Conservation (phyloP, 2,329 filamentous ascomycete species). For the Talaromyces sp. region DNA sequence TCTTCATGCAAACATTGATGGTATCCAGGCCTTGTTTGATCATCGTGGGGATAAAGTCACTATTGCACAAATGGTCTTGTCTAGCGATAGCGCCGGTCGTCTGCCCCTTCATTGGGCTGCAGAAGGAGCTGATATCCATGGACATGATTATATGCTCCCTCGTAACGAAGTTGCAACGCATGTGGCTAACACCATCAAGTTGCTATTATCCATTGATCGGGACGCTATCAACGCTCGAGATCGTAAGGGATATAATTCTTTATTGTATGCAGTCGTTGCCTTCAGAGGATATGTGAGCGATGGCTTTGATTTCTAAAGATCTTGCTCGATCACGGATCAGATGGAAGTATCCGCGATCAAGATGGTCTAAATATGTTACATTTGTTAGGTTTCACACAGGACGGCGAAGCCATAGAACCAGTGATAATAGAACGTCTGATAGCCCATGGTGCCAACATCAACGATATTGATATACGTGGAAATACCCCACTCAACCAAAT, state of each 20-base stretch:
- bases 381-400: constrained; percentile 8
- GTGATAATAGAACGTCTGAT: constrained; percentile 8
- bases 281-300: not conserved
- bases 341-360: constrained; percentile 1
- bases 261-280: constrained; percentile 2
- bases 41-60: not conserved
- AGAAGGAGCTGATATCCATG: not conserved
- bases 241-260: constrained; percentile 2
- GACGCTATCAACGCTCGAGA: constrained; percentile 5
- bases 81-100: constrained; percentile 2
- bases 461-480: constrained; percentile 6
- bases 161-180: not conserved
- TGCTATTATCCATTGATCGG: constrained; percentile 3
- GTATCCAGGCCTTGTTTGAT: constrained; percentile 5
- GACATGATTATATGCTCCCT: constrained; percentile 4
- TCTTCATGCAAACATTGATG: constrained; percentile 5
- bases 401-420: constrained; percentile 5
- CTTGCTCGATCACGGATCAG: constrained; percentile 3
- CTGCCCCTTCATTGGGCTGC: constrained; percentile 10
- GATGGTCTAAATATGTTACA: constrained; percentile 5
- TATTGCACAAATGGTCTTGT: constrained; percentile 3
- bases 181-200: constrained; percentile 3
- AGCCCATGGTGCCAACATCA: constrained; percentile 5
- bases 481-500: constrained; percentile 8
- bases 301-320: not conserved